Evolutionary conservation across 768 basidiomycete species (phyloP), one percentile per base, ranked within the genome.

Genomic region (Baorangia bicolor): DNA sequence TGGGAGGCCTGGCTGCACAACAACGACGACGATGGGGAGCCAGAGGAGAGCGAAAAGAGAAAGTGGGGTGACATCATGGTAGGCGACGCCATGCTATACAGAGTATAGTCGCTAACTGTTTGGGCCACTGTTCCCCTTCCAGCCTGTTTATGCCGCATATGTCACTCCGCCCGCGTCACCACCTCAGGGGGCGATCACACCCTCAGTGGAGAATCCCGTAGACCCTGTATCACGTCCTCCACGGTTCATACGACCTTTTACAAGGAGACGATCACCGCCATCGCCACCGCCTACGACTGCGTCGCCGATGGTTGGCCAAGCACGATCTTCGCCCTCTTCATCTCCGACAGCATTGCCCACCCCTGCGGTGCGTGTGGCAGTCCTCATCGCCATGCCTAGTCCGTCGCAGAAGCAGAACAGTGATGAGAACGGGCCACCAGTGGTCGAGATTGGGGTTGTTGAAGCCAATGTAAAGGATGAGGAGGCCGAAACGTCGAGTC

Each of bases 341-440:
- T 54, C 63, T 47, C 56, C 58, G 47, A 11, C 47, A 44, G 14
- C 31, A 45, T 23, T 48, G 14, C 5, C 56, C 27, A 48, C 64
- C 44, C 58, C 71, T 33, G 52, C 64, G 41, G 65, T 80, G 25
- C 70, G 69, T 34, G 69, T 80, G 30, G 73, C 75, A 0, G 76
- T 80, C 18, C 65, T 80, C 31, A 75, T 80, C 38, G 77, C 79
- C 5, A 78, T 80, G 79, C 78, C 78, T 20, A 33, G 28, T 25
- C 13, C 28, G 11, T 34, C 57, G 16, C 58, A 23, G 41, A 54
- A 49, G 20, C 57, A 51, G 11, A 11, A 49, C 16, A 16, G 34
- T 14, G 71, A 69, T 31, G 68, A 64, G 30, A 57, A 37, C 12
- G 62, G 61, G n/a, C 64, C 67, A 13, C 75, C 75, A 5, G 60